Evolutionary conservation across 345 rosid species (phyloP).

Genomic region (Cochlearia excelsa): DNA sequence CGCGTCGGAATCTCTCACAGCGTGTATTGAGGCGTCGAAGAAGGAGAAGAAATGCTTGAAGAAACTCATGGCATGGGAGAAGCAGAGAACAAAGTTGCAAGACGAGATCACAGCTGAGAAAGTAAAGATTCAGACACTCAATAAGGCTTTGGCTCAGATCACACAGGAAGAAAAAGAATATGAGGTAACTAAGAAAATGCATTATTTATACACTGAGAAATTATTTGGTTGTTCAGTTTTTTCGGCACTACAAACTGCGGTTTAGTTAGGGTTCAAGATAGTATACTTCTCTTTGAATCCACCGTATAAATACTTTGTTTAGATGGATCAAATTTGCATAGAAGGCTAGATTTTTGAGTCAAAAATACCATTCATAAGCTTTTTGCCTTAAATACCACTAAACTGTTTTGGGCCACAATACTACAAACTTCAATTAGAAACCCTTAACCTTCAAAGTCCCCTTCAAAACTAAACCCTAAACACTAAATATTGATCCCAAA

Average conservation of each 20-base stretch:
- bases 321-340: neutral
- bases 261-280: too few species aligned
- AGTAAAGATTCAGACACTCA: constrained; percentile 63
- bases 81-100: constrained; percentile 75
- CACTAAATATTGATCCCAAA: too few species aligned
- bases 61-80: constrained; percentile 79
- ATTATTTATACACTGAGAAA: neutral
- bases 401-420: too few species aligned
- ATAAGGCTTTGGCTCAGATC: constrained; percentile 46
- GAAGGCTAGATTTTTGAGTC: neutral
- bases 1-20: constrained; percentile 74
- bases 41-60: constrained; percentile 81
- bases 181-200: constrained; percentile 53
- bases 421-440: too few species aligned
- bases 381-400: too few species aligned
- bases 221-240: too few species aligned
- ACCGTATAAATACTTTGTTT: too few species aligned
- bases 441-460: too few species aligned
- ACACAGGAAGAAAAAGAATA: constrained; percentile 58
- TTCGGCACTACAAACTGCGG: too few species aligned
- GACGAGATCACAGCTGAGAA: constrained; percentile 69
- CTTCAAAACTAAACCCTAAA: too few species aligned
- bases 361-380: too few species aligned
- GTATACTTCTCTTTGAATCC: neutral
- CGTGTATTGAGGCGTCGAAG: constrained; percentile 67